phyloP scores from a whole-genome alignment of 768 basidiomycete species.

The Cystofilobasidium capitatum region DNA sequence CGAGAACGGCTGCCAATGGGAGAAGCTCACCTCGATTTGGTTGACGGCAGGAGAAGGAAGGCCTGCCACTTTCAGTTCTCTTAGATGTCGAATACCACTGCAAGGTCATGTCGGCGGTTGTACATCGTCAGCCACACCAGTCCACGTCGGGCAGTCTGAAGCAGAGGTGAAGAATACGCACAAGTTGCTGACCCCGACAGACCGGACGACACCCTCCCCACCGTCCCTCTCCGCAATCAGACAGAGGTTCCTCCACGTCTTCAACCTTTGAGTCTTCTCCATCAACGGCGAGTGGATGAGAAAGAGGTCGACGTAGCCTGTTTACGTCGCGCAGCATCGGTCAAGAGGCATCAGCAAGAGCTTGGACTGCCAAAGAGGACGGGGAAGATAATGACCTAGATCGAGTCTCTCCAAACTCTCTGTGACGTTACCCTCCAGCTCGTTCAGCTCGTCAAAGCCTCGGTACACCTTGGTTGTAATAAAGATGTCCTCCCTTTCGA shows the following conservation, averaged over 20 bases:
- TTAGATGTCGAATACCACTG: conserved; percentile 54
- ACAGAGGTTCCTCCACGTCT: conserved; percentile 59
- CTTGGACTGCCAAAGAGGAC: conserved; percentile 25
- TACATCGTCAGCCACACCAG: neutral
- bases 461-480: neutral
- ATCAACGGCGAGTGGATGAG: conserved; percentile 65
- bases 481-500: neutral
- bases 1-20: neutral
- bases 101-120: neutral
- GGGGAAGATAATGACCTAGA: neutral
- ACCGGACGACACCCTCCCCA: conserved; percentile 51
- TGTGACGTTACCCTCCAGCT: neutral
- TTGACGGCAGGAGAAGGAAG: conserved; percentile 62
- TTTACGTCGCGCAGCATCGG: no score
- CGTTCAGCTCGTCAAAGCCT: neutral
- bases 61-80: conserved; percentile 59
- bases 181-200: conserved; percentile 71
- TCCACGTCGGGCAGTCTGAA: neutral
- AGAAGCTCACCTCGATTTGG: conserved; percentile 59
- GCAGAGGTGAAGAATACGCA: neutral
- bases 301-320: conserved; percentile 63
- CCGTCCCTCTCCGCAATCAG: conserved; percentile 45
- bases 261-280: conserved; percentile 56
- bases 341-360: conserved; percentile 22
- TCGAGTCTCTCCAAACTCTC: neutral